phyloP scores from a whole-genome alignment of 2,329 filamentous ascomycete genomes.

The Monosporascus sp. region DNA sequence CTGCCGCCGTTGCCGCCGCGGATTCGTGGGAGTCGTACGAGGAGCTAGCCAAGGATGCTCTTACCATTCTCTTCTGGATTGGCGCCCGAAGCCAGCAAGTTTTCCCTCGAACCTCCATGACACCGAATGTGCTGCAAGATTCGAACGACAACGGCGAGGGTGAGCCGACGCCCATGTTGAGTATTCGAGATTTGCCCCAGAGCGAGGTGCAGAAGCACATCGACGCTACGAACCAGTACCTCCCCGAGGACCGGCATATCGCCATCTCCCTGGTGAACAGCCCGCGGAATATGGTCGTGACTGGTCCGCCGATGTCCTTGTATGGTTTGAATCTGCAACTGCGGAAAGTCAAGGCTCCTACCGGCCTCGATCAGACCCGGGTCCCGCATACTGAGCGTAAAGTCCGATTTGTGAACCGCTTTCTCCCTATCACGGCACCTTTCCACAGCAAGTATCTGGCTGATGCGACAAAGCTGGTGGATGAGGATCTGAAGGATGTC shows the following conservation, averaged over 20 bases:
- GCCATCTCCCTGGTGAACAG: conserved; percentile 95
- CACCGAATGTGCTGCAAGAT: conserved; percentile 85
- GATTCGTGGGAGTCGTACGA: conserved; percentile 92
- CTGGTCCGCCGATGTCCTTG: conserved; percentile 89
- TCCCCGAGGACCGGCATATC: conserved; percentile 89
- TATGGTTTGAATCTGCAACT: conserved; percentile 94
- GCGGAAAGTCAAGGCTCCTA: conserved; percentile 94
- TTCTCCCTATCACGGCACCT: conserved; percentile 93
- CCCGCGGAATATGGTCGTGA: conserved; percentile 93
- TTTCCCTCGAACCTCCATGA: conserved; percentile 90
- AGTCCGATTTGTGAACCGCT: conserved; percentile 92
- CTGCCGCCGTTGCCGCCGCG: conserved; percentile 83
- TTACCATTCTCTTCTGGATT: conserved; percentile 98
- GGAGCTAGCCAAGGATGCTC: conserved; percentile 69
- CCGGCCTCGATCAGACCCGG: conserved; percentile 92
- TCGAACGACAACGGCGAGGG: conserved; percentile 93
- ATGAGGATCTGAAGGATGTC: conserved; percentile 81
- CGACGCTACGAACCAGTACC: conserved; percentile 92
- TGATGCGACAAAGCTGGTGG: conserved; percentile 75
- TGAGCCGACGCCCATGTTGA: conserved; percentile 94
- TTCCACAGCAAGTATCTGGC: conserved; percentile 96
- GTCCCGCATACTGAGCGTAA: conserved; percentile 95
- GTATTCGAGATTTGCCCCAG: conserved; percentile 86
- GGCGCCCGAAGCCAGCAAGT: conserved; percentile 95
- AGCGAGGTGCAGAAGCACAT: conserved; percentile 93